Evolutionary conservation across 2,329 filamentous ascomycete species (phyloP).

Genomic region (Aspergillus pseudoterreus): DNA sequence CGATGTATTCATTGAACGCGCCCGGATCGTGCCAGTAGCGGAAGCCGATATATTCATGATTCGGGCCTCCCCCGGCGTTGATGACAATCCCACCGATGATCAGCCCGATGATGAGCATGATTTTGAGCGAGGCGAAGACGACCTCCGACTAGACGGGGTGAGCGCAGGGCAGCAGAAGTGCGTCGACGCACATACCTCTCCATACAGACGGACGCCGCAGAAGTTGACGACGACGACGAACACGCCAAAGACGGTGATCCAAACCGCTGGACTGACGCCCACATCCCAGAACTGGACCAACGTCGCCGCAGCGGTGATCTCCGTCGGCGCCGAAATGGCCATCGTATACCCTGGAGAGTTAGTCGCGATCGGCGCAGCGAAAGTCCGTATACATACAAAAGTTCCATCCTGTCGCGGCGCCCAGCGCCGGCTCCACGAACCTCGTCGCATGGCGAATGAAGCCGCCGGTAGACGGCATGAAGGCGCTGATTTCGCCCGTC

Average conservation of each 20-base stretch:
- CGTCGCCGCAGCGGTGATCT: neutral
- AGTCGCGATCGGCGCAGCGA: neutral
- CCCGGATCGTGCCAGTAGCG: slow-evolving; percentile 67
- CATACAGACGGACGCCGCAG: neutral
- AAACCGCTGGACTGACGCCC: neutral
- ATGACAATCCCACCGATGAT: slow-evolving; percentile 52
- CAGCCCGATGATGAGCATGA: slow-evolving; percentile 46
- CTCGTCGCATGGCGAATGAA: neutral
- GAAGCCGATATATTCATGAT: slow-evolving; percentile 60
- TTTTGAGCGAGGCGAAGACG: slow-evolving; percentile 51
- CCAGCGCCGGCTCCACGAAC: neutral
- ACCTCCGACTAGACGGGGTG: slow-evolving; percentile 43
- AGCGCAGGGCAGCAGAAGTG: too few relatives aligned
- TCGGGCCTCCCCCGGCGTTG: slow-evolving; percentile 59
- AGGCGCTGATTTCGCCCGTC: neutral
- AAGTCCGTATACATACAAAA: neutral
- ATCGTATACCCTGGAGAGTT: neutral
- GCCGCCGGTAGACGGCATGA: neutral
- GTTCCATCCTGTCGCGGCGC: neutral
- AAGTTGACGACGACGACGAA: neutral
- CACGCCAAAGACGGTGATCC: neutral
- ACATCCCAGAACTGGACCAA: neutral
- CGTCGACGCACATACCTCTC: neutral
- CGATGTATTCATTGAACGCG: slow-evolving; percentile 64
- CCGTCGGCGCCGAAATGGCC: neutral